Evolutionary conservation across 306 rosid species (phyloP).

Genomic region (Pterocarpus macrocarpus): DNA sequence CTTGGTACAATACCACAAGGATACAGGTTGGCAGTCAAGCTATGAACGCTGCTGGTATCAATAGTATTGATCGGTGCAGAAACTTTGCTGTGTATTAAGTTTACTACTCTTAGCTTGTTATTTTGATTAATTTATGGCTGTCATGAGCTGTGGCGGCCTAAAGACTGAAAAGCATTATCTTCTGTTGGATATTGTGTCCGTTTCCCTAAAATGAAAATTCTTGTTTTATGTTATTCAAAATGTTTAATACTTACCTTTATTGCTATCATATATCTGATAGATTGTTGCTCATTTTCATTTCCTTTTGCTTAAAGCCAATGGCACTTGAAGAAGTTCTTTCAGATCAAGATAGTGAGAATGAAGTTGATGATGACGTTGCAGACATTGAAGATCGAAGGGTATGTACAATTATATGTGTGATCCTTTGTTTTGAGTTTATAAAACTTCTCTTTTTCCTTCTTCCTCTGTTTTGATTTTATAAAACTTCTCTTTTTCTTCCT

Average conservation of each 20-base stretch:
- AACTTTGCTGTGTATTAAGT: neutral
- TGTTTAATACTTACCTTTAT: conserved; percentile 13
- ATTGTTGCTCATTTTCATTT: conserved; percentile 30
- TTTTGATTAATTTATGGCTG: neutral
- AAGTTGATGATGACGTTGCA: conserved; percentile 78
- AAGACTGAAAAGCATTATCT: conserved; percentile 15
- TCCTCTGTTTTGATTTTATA: conserved; percentile 20
- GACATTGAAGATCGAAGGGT: conserved; percentile 81
- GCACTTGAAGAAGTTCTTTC: conserved; percentile 69
- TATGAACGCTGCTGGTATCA: neutral
- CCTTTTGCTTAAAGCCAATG: conserved; percentile 78
- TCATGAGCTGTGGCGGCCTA: neutral
- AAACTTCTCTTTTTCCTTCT: no score
- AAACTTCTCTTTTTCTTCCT: neutral
- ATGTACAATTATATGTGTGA: conserved; percentile 35
- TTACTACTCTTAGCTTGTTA: neutral
- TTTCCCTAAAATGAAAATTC: neutral
- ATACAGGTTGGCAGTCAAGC: neutral
- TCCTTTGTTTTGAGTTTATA: neutral
- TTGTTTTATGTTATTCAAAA: conserved; percentile 20
- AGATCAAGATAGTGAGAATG: conserved; percentile 86
- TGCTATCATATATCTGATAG: conserved; percentile 23
- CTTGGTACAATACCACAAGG: neutral
- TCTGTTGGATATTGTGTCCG: conserved; percentile 1
- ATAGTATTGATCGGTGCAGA: neutral